Base-by-base conservation (phyloP, 306 rosid genomes). In the Fagus sylvatica region DNA sequence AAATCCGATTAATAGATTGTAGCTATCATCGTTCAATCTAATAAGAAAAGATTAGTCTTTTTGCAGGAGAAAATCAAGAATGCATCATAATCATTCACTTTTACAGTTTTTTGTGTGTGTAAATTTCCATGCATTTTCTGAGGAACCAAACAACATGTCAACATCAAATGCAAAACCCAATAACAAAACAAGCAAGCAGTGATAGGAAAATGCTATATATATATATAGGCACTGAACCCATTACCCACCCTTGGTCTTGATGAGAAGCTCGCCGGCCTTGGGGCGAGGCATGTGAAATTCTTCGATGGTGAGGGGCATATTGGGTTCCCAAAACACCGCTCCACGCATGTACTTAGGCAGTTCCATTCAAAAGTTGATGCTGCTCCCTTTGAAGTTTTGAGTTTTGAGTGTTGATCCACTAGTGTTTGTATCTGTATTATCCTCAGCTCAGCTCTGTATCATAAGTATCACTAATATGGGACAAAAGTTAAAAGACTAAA, bases 231-330 rank as follows among this genome's bases (percentile, higher is more conserved):
- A 22, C 28, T 22, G 28, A 22, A 22, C 28, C 28, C 28, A 22
- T 22, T 22, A 22, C 41, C 41, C 13, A 88, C 98, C 97, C 62
- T 94, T 94, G 73, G 91, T 92, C 83, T 81, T 90, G 84, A 94
- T 83, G 85, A 94, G 98, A 72, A 92, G 42, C 85, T 94, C 98
- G 28, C 97, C 97, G 30, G 93, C 83, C 72, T 94, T 90, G 85
- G 97, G 98, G 42, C 88, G 92, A 74, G 98, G 98, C 46, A 95
- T 92, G 59, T 78, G 91, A 70, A 95, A 91, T 56, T 95, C 93
- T 66, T 95, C 97, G 22, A 95, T 77, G 70, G 97, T 83, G 46
- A 95, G 92, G 51, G 98, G 98, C 66, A 92, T 91, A 72, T 89
- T 91, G 48, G 93, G 87, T 80, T 95, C 98, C 87, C 93, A 79